A percentile compares a stretch with the other conserved stretches of the same genome.
phyloP scores from a whole-genome alignment of 2,329 filamentous ascomycete genomes.

The Coniochaeta ligniaria region DNA sequence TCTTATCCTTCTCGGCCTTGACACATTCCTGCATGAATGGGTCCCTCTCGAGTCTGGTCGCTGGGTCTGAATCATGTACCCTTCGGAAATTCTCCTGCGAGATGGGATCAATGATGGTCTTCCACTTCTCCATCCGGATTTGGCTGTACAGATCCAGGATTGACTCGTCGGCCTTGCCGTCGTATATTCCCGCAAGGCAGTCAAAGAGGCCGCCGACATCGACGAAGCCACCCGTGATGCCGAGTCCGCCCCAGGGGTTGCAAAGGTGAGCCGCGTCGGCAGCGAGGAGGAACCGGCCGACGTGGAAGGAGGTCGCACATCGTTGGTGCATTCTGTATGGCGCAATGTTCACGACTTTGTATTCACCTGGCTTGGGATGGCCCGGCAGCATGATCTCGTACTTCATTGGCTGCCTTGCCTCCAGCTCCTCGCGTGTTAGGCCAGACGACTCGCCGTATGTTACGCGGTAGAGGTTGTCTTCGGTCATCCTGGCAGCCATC shows the following conservation, averaged over 20 bases:
- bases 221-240: constrained; percentile 57
- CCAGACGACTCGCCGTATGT: constrained; percentile 53
- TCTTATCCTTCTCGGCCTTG: constrained; percentile 24
- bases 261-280: constrained; percentile 55
- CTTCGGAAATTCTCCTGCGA: constrained; percentile 35
- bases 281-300: constrained; percentile 48
- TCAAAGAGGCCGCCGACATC: constrained; percentile 56
- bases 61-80: constrained; percentile 31
- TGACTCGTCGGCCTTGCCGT: constrained; percentile 32
- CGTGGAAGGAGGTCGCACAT: constrained; percentile 48
- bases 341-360: constrained; percentile 48
- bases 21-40: constrained; percentile 30
- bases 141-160: constrained; percentile 38
- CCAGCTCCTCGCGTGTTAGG: constrained; percentile 44
- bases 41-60: constrained; percentile 28
- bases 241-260: constrained; percentile 51
- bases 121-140: constrained; percentile 37
- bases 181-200: constrained; percentile 41
- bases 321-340: constrained; percentile 58
- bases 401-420: constrained; percentile 43
- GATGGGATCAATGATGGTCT: constrained; percentile 33
- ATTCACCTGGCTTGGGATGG: constrained; percentile 48
- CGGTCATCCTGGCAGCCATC: constrained; percentile 53
- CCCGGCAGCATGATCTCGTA: constrained; percentile 53
- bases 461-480: constrained; percentile 54